phyloP scores from a whole-genome alignment of 2,329 filamentous ascomycete genomes.

The Claviceps fusiformis region DNA sequence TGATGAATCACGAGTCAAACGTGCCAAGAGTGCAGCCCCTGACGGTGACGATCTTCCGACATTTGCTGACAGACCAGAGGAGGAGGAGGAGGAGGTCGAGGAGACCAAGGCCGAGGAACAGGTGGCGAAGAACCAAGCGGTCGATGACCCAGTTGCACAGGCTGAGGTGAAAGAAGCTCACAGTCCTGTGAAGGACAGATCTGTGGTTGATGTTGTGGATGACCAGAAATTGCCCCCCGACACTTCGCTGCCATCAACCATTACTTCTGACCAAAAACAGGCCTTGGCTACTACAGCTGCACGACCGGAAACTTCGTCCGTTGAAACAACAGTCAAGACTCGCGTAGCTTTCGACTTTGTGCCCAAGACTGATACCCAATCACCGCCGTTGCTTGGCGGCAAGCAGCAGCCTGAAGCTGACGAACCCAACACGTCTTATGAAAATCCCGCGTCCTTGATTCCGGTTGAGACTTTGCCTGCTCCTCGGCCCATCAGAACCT shows the following conservation, averaged over 20 bases:
- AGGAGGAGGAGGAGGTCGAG: constrained; percentile 10
- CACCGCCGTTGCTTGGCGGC: constrained; percentile 36
- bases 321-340: constrained; percentile 31
- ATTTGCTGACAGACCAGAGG: constrained; percentile 47
- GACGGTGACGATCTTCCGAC: constrained; percentile 61
- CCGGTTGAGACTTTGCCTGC: constrained; percentile 25
- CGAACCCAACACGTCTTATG: constrained; percentile 43
- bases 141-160: not conserved
- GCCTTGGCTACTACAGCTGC: constrained; percentile 38
- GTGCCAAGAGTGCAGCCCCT: constrained; percentile 49
- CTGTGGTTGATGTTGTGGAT: constrained; percentile 26
- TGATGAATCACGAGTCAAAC: constrained; percentile 61
- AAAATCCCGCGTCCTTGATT: constrained; percentile 56
- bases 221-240: constrained; percentile 26
- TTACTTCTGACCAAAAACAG: constrained; percentile 39
- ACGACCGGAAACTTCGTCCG: constrained; percentile 38
- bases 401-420: constrained; percentile 22
- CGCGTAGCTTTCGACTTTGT: constrained; percentile 48
- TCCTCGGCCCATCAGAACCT: constrained; percentile 6
- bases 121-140: not conserved
- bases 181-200: not conserved
- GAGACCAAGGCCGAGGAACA: constrained; percentile 4
- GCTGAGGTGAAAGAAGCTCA: not conserved
- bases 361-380: constrained; percentile 32
- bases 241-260: constrained; percentile 40